phyloP scores from a whole-genome alignment of 768 basidiomycete genomes.

The Leucocoprinus sp. region DNA sequence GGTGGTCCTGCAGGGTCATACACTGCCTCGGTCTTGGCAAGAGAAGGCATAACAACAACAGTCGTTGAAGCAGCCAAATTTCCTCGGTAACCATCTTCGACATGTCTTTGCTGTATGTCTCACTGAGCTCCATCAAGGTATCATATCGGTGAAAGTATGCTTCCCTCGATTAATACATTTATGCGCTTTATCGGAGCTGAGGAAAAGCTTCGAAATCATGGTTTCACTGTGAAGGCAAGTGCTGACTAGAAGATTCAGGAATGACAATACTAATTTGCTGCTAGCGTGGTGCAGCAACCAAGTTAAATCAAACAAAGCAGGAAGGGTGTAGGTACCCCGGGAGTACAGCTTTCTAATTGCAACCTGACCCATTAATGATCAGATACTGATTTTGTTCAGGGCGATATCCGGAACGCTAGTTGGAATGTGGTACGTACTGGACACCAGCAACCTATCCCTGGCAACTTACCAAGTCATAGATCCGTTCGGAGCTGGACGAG shows the following conservation, averaged over 20 bases:
- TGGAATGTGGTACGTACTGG: slow-evolving; percentile 28
- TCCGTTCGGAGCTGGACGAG: slow-evolving; percentile 30
- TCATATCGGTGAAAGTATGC: slow-evolving; percentile 32
- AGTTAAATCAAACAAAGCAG: slow-evolving; percentile 28
- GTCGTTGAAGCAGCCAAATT: slow-evolving; percentile 37
- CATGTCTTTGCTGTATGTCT: no score
- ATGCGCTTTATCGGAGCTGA: slow-evolving; percentile 28
- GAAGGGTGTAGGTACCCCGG: slow-evolving; percentile 27
- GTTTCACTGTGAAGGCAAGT: slow-evolving; percentile 26
- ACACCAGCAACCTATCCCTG: not conserved
- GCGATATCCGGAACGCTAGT: slow-evolving; percentile 20
- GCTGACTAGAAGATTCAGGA: not conserved
- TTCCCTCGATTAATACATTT: slow-evolving; percentile 27
- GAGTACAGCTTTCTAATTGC: not conserved
- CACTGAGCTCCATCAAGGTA: slow-evolving; percentile 17
- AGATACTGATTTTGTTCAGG: slow-evolving; percentile 28
- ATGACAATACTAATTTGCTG: not conserved
- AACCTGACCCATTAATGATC: not conserved
- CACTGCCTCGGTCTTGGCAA: slow-evolving; percentile 35
- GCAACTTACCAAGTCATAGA: slow-evolving; percentile 12
- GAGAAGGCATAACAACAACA: slow-evolving; percentile 30
- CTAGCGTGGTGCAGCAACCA: slow-evolving; percentile 33
- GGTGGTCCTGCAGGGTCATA: slow-evolving; percentile 43
- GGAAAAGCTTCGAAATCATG: slow-evolving; percentile 24
- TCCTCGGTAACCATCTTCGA: slow-evolving; percentile 26